Conservation (phyloP, 805 yeast species). For the Gaillardinia entomophila region DNA sequence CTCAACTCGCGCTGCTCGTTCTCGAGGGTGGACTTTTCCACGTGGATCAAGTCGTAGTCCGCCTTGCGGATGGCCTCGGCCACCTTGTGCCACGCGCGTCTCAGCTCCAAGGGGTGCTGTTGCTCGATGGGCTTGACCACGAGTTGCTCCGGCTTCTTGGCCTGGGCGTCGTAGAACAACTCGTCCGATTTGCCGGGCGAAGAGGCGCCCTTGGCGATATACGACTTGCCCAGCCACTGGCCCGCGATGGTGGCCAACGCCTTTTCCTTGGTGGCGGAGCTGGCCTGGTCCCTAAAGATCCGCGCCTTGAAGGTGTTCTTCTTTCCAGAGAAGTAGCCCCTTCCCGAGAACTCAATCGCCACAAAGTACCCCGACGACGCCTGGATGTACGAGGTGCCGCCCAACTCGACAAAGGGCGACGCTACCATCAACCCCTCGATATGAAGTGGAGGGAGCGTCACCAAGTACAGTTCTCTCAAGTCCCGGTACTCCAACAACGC, state of each 20-base stretch:
- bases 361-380: slow-evolving; percentile 72
- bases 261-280: slow-evolving; percentile 47
- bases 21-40: slow-evolving; percentile 74
- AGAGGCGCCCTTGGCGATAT: slow-evolving; percentile 51
- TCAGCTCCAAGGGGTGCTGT: slow-evolving; percentile 76
- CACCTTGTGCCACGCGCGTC: slow-evolving; percentile 86
- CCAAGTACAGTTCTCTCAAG: slow-evolving; percentile 60
- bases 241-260: slow-evolving; percentile 80
- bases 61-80: slow-evolving; percentile 79
- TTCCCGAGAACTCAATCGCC: slow-evolving; percentile 75
- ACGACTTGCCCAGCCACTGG: slow-evolving; percentile 84
- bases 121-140: slow-evolving; percentile 74
- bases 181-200: slow-evolving; percentile 41
- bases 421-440: slow-evolving; percentile 90
- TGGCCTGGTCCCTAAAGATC: slow-evolving; percentile 49
- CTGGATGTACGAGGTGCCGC: slow-evolving; percentile 81
- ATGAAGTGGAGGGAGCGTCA: slow-evolving; percentile 92
- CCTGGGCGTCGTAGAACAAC: slow-evolving; percentile 59
- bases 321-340: slow-evolving; percentile 94
- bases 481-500: slow-evolving; percentile 65
- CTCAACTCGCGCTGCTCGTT: slow-evolving; percentile 80
- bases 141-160: slow-evolving; percentile 47
- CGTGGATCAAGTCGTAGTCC: slow-evolving; percentile 68
- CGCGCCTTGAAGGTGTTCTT: slow-evolving; percentile 89
- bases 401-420: slow-evolving; percentile 91